Conservation (phyloP, 1,284 basidiomycete genomes). For the Sporisorium graminicola region DNA sequence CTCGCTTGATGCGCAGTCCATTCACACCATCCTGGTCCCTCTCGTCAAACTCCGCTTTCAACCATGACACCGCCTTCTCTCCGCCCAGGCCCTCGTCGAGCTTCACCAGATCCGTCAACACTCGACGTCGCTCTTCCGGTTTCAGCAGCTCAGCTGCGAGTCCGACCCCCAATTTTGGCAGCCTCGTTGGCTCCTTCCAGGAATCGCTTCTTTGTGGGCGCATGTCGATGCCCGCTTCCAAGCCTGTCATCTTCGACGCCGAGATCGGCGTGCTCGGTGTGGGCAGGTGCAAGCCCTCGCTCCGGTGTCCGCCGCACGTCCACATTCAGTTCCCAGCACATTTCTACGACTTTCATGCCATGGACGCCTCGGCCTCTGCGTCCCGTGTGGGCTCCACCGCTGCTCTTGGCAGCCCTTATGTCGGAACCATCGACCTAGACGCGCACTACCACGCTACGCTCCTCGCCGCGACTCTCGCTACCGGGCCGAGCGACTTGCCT, state of each 20-base stretch:
- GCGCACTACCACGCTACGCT: conserved; percentile 56
- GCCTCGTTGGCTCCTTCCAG: conserved; percentile 70
- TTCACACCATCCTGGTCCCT: conserved; percentile 19
- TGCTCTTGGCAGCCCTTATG: conserved; percentile 67
- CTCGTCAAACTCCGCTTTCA: no score
- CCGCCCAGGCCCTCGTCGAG: conserved; percentile 29
- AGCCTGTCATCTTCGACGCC: conserved; percentile 68
- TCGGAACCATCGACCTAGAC: conserved; percentile 70
- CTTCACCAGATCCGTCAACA: conserved; percentile 28
- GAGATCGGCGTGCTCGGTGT: conserved; percentile 69
- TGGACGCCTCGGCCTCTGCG: conserved; percentile 13
- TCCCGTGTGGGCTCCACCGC: conserved; percentile 22
- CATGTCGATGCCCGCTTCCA: conserved; percentile 65
- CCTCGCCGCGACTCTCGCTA: conserved; percentile 8
- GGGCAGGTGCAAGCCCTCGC: conserved; percentile 49
- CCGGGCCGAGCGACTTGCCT: conserved; percentile 18
- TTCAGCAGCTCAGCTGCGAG: conserved; percentile 28
- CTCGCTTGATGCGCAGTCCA: conserved; percentile 30
- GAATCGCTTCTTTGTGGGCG: conserved; percentile 69
- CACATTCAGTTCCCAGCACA: conserved; percentile 68
- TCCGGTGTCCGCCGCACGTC: conserved; percentile 68
- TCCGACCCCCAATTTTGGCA: conserved; percentile 49
- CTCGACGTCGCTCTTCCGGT: conserved; percentile 38
- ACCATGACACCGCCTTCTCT: conserved; percentile 17
- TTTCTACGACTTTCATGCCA: conserved; percentile 64